Conservation (phyloP, 495 filamentous ascomycete genomes). For the Talaromyces nanjingensis region DNA sequence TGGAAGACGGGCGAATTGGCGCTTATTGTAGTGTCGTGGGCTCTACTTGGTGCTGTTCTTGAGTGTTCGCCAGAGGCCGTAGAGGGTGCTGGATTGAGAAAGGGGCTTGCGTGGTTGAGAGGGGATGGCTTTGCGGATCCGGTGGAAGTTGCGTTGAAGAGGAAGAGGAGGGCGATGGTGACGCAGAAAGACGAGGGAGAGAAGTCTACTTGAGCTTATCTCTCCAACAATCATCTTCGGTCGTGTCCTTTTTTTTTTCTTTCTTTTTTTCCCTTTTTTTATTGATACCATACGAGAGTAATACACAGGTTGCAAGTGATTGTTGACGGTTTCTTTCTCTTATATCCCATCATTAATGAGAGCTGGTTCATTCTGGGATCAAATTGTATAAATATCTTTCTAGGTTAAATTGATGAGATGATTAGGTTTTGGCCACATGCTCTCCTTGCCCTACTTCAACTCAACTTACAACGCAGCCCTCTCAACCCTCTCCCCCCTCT, state of each 20-base stretch:
- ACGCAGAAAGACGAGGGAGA: neutral
- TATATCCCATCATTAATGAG: neutral
- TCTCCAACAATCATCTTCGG: neutral
- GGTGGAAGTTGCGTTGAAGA: constrained; percentile 24
- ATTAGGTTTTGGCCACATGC: no score
- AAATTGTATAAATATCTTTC: neutral
- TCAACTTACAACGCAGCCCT: neutral
- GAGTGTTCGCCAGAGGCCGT: constrained; percentile 63
- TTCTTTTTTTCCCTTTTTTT: neutral
- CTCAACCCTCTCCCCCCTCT: neutral
- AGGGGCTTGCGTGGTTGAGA: constrained; percentile 64
- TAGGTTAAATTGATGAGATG: no score
- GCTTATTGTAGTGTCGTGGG: constrained; percentile 71
- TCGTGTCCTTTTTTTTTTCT: neutral
- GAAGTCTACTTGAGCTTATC: neutral
- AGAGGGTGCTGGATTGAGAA: constrained; percentile 59
- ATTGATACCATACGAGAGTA: neutral
- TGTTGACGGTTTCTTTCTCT: neutral
- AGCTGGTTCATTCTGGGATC: neutral
- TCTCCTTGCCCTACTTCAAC: neutral
- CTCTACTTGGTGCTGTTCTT: constrained; percentile 70
- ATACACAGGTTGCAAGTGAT: neutral
- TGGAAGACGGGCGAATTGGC: constrained; percentile 75
- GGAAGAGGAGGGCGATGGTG: constrained; percentile 19
- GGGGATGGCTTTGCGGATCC: constrained; percentile 60